phyloP scores from a whole-genome alignment of 805 yeast species.

The Yamadazyma olivae region DNA sequence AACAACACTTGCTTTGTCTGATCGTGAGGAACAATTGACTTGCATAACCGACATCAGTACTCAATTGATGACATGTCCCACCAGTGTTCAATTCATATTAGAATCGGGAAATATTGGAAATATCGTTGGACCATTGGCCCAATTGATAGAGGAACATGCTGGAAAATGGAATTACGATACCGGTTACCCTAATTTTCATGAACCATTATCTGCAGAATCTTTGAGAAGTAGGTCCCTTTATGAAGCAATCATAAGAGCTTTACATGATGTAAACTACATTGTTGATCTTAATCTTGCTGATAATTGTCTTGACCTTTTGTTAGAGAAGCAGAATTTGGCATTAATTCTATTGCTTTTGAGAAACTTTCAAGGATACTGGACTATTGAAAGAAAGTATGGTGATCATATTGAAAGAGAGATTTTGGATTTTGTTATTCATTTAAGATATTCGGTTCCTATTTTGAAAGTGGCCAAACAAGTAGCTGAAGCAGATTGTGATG shows the following conservation, averaged over 20 bases:
- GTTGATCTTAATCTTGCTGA: slow-evolving; percentile 20
- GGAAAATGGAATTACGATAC: slow-evolving; percentile 34
- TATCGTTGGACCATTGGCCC: slow-evolving; percentile 46
- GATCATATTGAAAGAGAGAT: slow-evolving; percentile 65
- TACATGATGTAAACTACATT: slow-evolving; percentile 27
- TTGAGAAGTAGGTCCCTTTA: slow-evolving; percentile 21
- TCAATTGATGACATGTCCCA: slow-evolving; percentile 45
- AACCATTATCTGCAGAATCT: slow-evolving; percentile 11
- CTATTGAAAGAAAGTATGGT: slow-evolving; percentile 57
- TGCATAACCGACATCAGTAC: slow-evolving; percentile 29
- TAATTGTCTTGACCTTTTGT: slow-evolving; percentile 18
- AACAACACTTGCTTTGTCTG: slow-evolving; percentile 44
- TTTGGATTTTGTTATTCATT: slow-evolving; percentile 47
- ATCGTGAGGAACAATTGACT: slow-evolving; percentile 48
- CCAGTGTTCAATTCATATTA: slow-evolving; percentile 38
- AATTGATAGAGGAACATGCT: slow-evolving; percentile 40
- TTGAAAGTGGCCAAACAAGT: slow-evolving; percentile 40
- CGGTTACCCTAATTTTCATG: slow-evolving; percentile 29
- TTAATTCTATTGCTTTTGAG: slow-evolving; percentile 46
- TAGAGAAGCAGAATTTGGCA: slow-evolving; percentile 35
- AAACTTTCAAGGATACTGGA: slow-evolving; percentile 57
- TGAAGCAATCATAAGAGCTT: slow-evolving; percentile 27
- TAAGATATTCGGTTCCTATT: slow-evolving; percentile 45
- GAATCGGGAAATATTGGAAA: slow-evolving; percentile 36
- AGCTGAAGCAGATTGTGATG: slow-evolving; percentile 14